phyloP scores from a whole-genome alignment of 805 yeast genomes.

The Jamesozyma lodderae region DNA sequence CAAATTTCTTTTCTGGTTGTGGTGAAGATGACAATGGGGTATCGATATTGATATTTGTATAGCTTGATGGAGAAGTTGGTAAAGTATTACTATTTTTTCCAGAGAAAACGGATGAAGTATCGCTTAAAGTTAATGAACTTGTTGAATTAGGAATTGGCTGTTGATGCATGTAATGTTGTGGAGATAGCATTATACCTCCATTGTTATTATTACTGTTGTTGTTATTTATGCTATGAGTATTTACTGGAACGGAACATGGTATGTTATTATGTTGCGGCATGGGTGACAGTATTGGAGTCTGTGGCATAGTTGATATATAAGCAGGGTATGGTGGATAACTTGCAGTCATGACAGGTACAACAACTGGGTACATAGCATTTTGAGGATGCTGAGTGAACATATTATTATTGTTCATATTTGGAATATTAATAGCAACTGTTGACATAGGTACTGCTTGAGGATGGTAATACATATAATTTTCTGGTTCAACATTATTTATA shows the following conservation, averaged over 20 bases:
- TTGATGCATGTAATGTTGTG: not conserved
- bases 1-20: not conserved
- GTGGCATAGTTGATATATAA: slow-evolving; percentile 1
- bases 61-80: slow-evolving; percentile 9
- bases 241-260: not conserved
- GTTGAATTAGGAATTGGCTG: slow-evolving; percentile 5
- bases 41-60: slow-evolving; percentile 2
- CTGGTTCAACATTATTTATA: too few species aligned
- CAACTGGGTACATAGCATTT: slow-evolving; percentile 2
- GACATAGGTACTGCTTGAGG: slow-evolving; percentile 2
- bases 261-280: not conserved
- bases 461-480: too few species aligned
- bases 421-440: slow-evolving; percentile 3
- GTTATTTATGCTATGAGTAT: not conserved
- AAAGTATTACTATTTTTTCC: not conserved
- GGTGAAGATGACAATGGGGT: not conserved
- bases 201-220: too few species aligned
- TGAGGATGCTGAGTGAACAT: slow-evolving; percentile 1
- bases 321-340: slow-evolving; percentile 3
- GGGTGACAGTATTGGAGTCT: slow-evolving; percentile 1
- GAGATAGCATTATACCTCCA: too few species aligned
- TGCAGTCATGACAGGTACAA: slow-evolving; percentile 4
- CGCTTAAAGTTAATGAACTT: slow-evolving; percentile 16
- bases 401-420: not conserved
- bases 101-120: slow-evolving; percentile 13